Evolutionary conservation across 768 basidiomycete species (phyloP).

Genomic region (Russula dissimulans): DNA sequence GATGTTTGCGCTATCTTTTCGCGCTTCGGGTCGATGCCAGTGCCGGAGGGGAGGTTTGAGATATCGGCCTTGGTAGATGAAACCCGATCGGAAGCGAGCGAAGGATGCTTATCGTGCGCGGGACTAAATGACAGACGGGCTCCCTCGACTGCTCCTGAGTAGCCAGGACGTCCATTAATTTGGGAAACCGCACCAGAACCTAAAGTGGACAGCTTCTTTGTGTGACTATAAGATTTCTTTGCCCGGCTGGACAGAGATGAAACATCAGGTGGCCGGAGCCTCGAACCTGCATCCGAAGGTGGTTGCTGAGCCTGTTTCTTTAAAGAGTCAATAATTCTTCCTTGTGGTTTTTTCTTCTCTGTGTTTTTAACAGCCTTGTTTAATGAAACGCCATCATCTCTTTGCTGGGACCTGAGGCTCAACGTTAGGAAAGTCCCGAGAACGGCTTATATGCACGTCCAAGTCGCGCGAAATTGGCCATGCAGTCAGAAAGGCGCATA

Average conservation of each 20-base stretch:
- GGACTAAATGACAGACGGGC: not conserved
- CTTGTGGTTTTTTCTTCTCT: constrained; percentile 20
- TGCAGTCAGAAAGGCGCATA: not conserved
- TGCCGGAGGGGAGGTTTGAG: not conserved
- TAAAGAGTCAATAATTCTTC: constrained; percentile 39
- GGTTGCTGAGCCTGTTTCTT: constrained; percentile 31
- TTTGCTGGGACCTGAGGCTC: not conserved
- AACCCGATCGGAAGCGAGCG: not conserved
- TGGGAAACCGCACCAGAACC: not conserved
- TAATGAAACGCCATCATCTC: not conserved
- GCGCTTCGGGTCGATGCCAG: not conserved
- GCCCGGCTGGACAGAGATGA: not conserved
- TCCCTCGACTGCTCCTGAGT: not conserved
- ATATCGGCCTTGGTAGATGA: not conserved
- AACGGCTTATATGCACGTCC: not conserved
- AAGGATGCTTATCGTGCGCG: not conserved
- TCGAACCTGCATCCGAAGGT: not conserved
- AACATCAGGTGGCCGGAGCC: constrained; percentile 7
- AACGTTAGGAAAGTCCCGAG: not conserved
- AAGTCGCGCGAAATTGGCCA: not conserved
- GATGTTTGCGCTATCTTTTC: not conserved
- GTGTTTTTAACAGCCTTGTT: not conserved
- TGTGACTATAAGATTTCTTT: not conserved
- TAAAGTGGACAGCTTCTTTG: not conserved
- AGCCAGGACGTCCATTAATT: not conserved